Conservation (phyloP, 768 basidiomycete genomes). For the Amanita polypyramis region DNA sequence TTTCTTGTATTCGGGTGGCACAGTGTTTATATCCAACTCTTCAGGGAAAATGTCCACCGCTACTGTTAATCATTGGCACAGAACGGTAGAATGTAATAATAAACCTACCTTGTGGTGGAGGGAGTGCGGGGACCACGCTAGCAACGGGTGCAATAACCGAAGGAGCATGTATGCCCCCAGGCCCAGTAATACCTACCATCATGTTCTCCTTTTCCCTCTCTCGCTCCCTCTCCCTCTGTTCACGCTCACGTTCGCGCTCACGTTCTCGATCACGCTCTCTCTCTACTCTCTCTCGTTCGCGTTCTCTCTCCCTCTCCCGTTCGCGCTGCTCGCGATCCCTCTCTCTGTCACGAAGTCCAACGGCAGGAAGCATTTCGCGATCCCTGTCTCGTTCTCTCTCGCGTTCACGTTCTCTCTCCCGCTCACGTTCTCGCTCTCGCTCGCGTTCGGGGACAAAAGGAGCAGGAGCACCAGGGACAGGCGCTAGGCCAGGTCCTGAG, state of each 20-base stretch:
- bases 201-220: neutral
- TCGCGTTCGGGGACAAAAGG: conserved; percentile 4
- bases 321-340: conserved; percentile 3
- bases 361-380: neutral
- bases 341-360: conserved; percentile 6
- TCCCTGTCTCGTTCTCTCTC: conserved; percentile 7
- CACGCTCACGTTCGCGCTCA: conserved; percentile 2
- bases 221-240: conserved; percentile 1
- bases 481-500: conserved; percentile 1
- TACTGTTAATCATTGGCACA: conserved; percentile 10
- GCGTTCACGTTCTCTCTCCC: conserved; percentile 5
- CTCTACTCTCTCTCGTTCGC: conserved; percentile 4
- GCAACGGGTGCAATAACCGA: conserved; percentile 1
- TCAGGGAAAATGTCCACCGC: conserved; percentile 31
- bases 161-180: conserved; percentile 7
- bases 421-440: conserved; percentile 4
- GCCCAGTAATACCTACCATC: conserved; percentile 8
- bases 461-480: neutral
- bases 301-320: conserved; percentile 1
- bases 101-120: conserved; percentile 7
- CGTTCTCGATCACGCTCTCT: conserved; percentile 2
- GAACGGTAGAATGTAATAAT: neutral
- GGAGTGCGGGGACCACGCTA: conserved; percentile 8
- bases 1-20: conserved; percentile 50
- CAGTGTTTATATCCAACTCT: conserved; percentile 25